Conservation (phyloP, 768 basidiomycete genomes). For the Calocybe indica region DNA sequence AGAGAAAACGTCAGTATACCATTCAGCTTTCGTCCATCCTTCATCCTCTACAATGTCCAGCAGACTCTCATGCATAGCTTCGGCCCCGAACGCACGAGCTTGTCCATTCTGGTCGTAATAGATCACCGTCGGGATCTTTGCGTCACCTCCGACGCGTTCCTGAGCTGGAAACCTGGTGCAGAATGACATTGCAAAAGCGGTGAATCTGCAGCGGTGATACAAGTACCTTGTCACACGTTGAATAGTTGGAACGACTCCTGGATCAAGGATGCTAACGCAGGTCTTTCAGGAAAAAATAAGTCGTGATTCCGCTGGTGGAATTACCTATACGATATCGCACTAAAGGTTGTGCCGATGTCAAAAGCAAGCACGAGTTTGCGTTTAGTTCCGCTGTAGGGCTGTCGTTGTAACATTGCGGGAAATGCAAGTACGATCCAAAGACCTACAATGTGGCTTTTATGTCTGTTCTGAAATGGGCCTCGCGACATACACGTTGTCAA, state of each 20-base stretch:
- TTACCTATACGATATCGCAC: slow-evolving; percentile 38
- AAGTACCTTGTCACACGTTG: slow-evolving; percentile 38
- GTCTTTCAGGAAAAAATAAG: background rate
- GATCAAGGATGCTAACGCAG: slow-evolving; percentile 28
- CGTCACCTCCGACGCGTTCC: slow-evolving; percentile 38
- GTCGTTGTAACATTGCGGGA: too few relatives aligned
- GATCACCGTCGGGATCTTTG: slow-evolving; percentile 42
- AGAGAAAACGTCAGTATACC: background rate
- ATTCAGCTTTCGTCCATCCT: slow-evolving; percentile 28
- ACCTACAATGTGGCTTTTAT: too few relatives aligned
- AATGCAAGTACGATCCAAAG: too few relatives aligned
- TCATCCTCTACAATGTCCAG: slow-evolving; percentile 35
- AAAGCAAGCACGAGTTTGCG: slow-evolving; percentile 40
- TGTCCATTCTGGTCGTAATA: slow-evolving; percentile 38
- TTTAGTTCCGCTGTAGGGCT: slow-evolving; percentile 24
- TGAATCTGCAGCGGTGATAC: slow-evolving; percentile 20
- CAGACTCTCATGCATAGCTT: slow-evolving; percentile 32
- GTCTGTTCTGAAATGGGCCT: too few relatives aligned
- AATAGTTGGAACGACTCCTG: slow-evolving; percentile 32
- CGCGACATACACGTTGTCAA: too few relatives aligned
- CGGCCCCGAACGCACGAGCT: slow-evolving; percentile 37
- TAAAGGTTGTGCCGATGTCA: slow-evolving; percentile 44
- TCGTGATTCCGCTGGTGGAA: background rate
- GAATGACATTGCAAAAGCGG: slow-evolving; percentile 1
- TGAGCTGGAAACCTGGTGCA: slow-evolving; percentile 37